These are phyloP conservation scores for Bisporella sp. DNA, from an alignment of 2,329 filamentous ascomycete species.

Conservation along the genomic window DNA sequence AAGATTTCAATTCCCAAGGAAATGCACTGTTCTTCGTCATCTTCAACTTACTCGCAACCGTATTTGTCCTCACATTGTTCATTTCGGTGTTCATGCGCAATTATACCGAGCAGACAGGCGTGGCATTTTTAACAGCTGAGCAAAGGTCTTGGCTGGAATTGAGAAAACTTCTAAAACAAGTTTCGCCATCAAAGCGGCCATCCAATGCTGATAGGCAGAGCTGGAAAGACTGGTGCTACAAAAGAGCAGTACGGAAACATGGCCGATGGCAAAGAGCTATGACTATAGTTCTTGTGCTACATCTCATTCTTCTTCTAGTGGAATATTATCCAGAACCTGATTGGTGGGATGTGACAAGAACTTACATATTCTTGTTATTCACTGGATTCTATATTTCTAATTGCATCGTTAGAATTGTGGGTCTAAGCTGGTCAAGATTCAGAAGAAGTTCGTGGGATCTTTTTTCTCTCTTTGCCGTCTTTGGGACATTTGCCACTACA, in stretches of 20 bases:
- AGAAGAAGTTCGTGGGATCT: constrained; percentile 92
- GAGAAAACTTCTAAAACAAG: constrained; percentile 83
- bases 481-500: constrained; percentile 76
- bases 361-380: constrained; percentile 72
- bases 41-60: constrained; percentile 92
- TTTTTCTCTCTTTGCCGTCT: constrained; percentile 74
- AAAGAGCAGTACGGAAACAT: constrained; percentile 86
- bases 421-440: constrained; percentile 88
- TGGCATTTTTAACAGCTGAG: constrained; percentile 90
- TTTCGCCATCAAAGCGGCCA: constrained; percentile 89
- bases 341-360: constrained; percentile 65
- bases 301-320: constrained; percentile 73
- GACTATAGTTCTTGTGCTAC: constrained; percentile 71
- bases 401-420: constrained; percentile 74
- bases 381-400: constrained; percentile 79
- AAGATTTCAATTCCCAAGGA: constrained; percentile 61
- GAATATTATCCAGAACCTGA: constrained; percentile 75
- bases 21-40: constrained; percentile 93
- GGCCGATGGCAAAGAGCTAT: constrained; percentile 85
- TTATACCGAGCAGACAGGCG: constrained; percentile 96
- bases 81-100: constrained; percentile 99
- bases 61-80: constrained; percentile 94
- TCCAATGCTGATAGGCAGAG: constrained; percentile 67
- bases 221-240: constrained; percentile 93
- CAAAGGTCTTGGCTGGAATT: constrained; percentile 96